phyloP scores from a whole-genome alignment of 2,329 filamentous ascomycete genomes.

The Verticillium longisporum region DNA sequence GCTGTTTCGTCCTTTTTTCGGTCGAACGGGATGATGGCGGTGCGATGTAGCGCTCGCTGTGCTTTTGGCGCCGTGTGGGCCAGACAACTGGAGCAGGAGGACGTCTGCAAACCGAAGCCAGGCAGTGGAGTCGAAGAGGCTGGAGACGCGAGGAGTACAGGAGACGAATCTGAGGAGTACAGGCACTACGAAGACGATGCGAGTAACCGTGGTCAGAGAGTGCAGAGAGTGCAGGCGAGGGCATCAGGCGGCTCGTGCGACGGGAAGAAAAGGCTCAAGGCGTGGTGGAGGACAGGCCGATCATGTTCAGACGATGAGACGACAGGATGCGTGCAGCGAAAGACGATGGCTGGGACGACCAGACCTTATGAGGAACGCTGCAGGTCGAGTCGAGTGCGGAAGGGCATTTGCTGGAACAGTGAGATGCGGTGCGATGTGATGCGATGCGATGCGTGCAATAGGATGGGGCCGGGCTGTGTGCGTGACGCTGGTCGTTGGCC shows the following conservation, averaged over 20 bases:
- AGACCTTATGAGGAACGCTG: conserved; percentile 8
- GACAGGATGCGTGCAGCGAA: neutral
- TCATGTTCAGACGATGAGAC: conserved; percentile 9
- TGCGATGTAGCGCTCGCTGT: neutral
- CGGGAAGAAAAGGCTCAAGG: conserved; percentile 7
- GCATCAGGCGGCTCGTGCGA: conserved; percentile 8
- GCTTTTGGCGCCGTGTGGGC: neutral
- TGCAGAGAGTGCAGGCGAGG: neutral
- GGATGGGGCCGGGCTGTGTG: neutral
- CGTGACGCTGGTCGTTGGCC: neutral
- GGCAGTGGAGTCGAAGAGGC: conserved; percentile 5
- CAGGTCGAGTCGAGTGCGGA: neutral
- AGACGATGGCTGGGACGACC: neutral
- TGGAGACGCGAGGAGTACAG: conserved; percentile 5
- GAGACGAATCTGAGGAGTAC: conserved; percentile 8
- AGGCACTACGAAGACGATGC: conserved; percentile 4
- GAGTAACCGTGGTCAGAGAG: conserved; percentile 2
- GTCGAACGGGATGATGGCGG: conserved; percentile 4
- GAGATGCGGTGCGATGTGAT: neutral
- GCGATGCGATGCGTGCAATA: neutral
- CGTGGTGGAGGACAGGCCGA: conserved; percentile 5
- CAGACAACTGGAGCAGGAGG: neutral
- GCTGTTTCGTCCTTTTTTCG: conserved; percentile 5
- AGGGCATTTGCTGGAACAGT: neutral
- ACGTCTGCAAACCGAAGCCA: neutral